phyloP scores from a whole-genome alignment of 2,329 filamentous ascomycete genomes.

The Elsinoe necatrix region DNA sequence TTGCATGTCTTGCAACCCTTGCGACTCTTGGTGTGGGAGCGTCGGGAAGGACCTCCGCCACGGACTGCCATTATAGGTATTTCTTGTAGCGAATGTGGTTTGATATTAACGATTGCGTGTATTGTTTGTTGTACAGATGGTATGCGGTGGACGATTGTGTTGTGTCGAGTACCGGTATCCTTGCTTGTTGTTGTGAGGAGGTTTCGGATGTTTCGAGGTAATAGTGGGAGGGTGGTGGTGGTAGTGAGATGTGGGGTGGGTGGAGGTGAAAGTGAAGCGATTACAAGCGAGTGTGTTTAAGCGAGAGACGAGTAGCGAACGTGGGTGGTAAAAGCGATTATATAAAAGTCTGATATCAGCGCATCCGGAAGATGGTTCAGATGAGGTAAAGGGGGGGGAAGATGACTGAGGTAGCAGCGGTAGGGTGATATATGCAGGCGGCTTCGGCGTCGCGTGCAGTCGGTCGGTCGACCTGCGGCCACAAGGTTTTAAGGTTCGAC shows the following conservation, averaged over 20 bases:
- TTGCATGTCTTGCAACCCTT: constrained; percentile 99
- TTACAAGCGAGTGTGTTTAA: constrained; percentile 15
- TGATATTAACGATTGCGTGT: constrained; percentile 7
- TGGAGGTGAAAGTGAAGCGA: background rate
- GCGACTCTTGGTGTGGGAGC: constrained; percentile 95
- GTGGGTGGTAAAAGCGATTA: constrained; percentile 13
- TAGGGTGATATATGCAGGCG: constrained; percentile 14
- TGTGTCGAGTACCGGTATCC: background rate
- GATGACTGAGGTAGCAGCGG: constrained; percentile 10
- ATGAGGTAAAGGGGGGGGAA: background rate
- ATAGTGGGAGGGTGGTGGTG: background rate
- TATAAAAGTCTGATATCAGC: constrained; percentile 13
- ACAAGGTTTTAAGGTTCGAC: background rate
- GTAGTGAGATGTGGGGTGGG: background rate
- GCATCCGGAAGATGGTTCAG: constrained; percentile 9
- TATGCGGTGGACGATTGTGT: background rate
- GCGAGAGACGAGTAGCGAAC: constrained; percentile 15
- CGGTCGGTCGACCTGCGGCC: background rate
- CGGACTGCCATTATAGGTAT: constrained; percentile 69
- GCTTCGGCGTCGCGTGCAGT: constrained; percentile 3
- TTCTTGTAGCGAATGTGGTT: constrained; percentile 14
- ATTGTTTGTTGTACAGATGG: background rate
- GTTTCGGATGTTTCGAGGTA: background rate
- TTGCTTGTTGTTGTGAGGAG: background rate
- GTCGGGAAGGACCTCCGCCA: constrained; percentile 81